Percentiles rank a stretch among this genome's conserved stretches.
phyloP scores from a whole-genome alignment of 768 basidiomycete species.

The Ramaria rubella region DNA sequence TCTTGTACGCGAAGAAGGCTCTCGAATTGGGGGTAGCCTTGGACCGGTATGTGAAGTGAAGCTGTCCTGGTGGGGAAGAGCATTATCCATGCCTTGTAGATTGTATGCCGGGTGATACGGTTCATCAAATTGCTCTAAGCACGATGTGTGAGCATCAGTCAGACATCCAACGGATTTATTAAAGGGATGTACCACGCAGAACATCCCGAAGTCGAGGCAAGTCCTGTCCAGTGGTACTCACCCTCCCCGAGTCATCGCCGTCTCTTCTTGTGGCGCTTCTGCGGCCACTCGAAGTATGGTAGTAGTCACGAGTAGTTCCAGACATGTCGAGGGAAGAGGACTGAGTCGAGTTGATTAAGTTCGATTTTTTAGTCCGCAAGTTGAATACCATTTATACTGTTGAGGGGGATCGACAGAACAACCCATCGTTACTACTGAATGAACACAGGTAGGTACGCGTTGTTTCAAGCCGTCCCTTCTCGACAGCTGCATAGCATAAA shows the following conservation, averaged over 20 bases:
- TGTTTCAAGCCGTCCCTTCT: conserved; percentile 1
- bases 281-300: neutral
- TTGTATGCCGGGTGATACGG: neutral
- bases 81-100: neutral
- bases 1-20: neutral
- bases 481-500: neutral
- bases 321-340: conserved; percentile 4
- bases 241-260: neutral
- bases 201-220: conserved; percentile 9
- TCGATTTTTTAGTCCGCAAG: too few species aligned
- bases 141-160: neutral
- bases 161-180: neutral
- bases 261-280: conserved; percentile 1
- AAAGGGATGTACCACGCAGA: conserved; percentile 2
- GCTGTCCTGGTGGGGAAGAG: neutral
- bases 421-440: neutral
- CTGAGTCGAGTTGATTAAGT: neutral
- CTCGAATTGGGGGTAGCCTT: conserved; percentile 5
- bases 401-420: neutral
- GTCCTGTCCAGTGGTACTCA: too few species aligned
- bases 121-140: conserved; percentile 5
- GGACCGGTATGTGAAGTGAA: neutral
- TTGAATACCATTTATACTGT: conserved; percentile 6
- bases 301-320: conserved; percentile 5
- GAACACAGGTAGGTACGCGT: neutral